Base-by-base conservation (phyloP, 169 alveolate species). In the Haemoproteus tartakovskyi region DNA sequence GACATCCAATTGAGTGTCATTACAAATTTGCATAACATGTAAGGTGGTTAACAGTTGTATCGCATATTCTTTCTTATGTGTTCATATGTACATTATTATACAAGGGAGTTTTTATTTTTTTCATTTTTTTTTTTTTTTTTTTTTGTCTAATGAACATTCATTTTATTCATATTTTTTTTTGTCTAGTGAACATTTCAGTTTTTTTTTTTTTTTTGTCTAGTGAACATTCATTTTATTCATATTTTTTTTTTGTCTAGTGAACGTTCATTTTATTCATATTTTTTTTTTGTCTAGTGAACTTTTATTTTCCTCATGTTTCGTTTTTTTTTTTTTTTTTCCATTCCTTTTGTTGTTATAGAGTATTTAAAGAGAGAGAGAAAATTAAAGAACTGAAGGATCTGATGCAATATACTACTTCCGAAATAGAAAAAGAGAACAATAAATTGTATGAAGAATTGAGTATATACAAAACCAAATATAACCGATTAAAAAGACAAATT, bases 361-460 rank as follows among this genome's bases (percentile, higher is more conserved):
- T 70, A 37, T 38, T 54, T 37, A 30, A 56, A 22, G 84, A 70
- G 27, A 51, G 84, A 3, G 84, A 70, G 46, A 70, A 70, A 38
- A 56, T 56, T 50, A 56, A 26, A 0, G 84, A 70, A 37, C 14
- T 70, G 27, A 70, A 70, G 40, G 84, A 70, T 11, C 43, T 70
- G 78, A 21, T 70, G 14, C 54, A 70, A n/a, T 70, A 70, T 43
- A 70, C 84, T 9, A 70, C 84, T 0, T 70, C 54, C 36, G 84
- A 70, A 14, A 70, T 70, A 36, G 84, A 70, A 45, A 70, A 70
- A 30, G 84, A 70, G 26, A 70, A 70, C 21, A 33, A 33, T 8
- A 70, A 48, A 29, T 48, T 70, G 36, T 70, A 70, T 50, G 62
- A 70, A 18, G 84, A 70, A 56, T 43, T 70, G 45, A 36, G 51